Evolutionary conservation across 2,329 filamentous ascomycete species (phyloP).

Genomic region (Epichloe elymi): DNA sequence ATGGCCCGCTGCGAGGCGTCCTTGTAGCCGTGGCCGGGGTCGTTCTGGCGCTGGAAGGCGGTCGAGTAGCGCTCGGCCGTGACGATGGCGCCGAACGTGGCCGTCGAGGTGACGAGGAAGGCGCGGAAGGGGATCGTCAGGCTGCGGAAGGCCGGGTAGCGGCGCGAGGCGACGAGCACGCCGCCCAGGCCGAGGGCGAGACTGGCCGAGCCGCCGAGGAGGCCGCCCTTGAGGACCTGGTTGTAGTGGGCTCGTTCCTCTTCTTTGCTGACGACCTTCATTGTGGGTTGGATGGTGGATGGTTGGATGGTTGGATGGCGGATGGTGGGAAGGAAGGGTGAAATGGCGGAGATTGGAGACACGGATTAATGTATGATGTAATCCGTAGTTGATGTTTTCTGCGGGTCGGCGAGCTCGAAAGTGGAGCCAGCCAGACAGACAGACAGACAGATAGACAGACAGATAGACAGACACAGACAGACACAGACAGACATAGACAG

Average conservation of each 20-base stretch:
- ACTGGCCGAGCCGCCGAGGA: conserved; percentile 58
- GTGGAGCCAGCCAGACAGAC: too few relatives aligned
- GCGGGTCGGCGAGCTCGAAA: too few relatives aligned
- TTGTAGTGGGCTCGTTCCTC: conserved; percentile 79
- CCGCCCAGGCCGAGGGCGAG: conserved; percentile 52
- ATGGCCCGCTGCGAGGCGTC: conserved; percentile 46
- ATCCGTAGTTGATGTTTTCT: too few relatives aligned
- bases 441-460: too few relatives aligned
- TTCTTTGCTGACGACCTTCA: conserved; percentile 95
- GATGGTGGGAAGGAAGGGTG: neutral
- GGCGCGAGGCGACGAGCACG: conserved; percentile 52
- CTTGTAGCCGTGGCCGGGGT: conserved; percentile 54
- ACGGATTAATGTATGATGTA: too few relatives aligned
- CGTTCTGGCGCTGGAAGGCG: conserved; percentile 54
- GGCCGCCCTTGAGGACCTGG: conserved; percentile 66
- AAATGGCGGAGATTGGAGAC: neutral
- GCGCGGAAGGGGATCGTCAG: conserved; percentile 83
- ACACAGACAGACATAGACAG: too few relatives aligned
- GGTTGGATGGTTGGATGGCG: neutral
- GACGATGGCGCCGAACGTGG: conserved; percentile 81
- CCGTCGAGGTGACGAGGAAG: conserved; percentile 73
- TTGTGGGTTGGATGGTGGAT: conserved; percentile 22
- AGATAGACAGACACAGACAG: too few relatives aligned
- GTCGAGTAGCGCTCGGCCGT: conserved; percentile 60
- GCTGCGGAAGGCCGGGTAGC: conserved; percentile 64